phyloP scores from a whole-genome alignment of 2,329 filamentous ascomycete species.

The Calonectria pseudoreteaudii region DNA sequence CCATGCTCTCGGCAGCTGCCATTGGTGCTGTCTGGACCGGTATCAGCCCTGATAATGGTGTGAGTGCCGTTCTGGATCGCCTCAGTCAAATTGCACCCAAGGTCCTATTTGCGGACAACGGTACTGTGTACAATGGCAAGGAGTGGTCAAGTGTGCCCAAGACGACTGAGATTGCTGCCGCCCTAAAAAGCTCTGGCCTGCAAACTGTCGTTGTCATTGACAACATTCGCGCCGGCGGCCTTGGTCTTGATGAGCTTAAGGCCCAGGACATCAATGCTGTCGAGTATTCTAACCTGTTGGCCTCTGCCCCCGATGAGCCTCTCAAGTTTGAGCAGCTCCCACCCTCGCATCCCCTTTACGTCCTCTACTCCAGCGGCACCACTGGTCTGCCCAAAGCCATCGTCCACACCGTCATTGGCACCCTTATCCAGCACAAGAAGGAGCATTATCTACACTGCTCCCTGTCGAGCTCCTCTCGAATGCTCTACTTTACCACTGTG shows the following conservation, averaged over 20 bases:
- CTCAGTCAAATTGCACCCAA: conserved; percentile 86
- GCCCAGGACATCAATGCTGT: conserved; percentile 54
- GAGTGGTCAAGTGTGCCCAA: conserved; percentile 85
- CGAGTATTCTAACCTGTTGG: conserved; percentile 60
- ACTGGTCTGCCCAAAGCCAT: conserved; percentile 92
- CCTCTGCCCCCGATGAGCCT: conserved; percentile 54
- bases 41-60: conserved; percentile 91
- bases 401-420: conserved; percentile 90
- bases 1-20: conserved; percentile 85
- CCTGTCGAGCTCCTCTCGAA: conserved; percentile 75
- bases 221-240: conserved; percentile 63
- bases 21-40: conserved; percentile 93
- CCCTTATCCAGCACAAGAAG: conserved; percentile 96
- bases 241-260: conserved; percentile 56
- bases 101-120: conserved; percentile 88
- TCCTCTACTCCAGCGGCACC: conserved; percentile 93
- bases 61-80: conserved; percentile 90
- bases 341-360: conserved; percentile 90
- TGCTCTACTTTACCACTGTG: conserved; percentile 95
- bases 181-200: conserved; percentile 70
- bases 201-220: conserved; percentile 80
- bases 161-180: conserved; percentile 78
- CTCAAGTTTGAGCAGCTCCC: conserved; percentile 81
- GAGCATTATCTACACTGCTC: conserved; percentile 91
- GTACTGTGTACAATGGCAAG: conserved; percentile 91